phyloP scores from a whole-genome alignment of 179 eudicot species.

The Heliamphora pulchella region DNA sequence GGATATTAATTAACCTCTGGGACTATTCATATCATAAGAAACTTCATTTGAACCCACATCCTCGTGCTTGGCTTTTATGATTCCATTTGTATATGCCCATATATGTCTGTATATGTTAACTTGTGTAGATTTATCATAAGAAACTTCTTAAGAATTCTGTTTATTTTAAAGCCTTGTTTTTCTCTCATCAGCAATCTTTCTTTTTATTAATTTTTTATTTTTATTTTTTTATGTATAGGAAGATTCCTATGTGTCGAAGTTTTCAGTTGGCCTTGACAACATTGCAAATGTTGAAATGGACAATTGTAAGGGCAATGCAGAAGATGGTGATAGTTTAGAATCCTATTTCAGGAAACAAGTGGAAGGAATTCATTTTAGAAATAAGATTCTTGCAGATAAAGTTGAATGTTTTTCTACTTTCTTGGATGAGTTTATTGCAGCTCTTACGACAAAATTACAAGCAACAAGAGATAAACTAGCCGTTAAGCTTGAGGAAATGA shows the following conservation, averaged over 20 bases:
- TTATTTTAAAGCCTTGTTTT: background rate
- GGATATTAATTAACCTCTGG: background rate
- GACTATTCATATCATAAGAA: background rate
- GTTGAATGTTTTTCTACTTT: slow-evolving; percentile 41
- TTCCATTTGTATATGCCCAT: slow-evolving; percentile 8
- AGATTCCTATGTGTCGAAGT: slow-evolving; percentile 28
- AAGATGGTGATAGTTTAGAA: slow-evolving; percentile 40
- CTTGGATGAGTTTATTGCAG: slow-evolving; percentile 52
- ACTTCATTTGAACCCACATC: slow-evolving; percentile 6
- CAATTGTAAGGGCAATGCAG: slow-evolving; percentile 31
- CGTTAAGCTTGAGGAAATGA: slow-evolving; percentile 29
- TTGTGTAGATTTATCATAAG: background rate
- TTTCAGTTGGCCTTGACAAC: slow-evolving; percentile 34
- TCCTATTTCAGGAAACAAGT: slow-evolving; percentile 38
- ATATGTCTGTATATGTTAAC: background rate
- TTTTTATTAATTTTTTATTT: too few relatives aligned
- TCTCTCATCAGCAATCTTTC: slow-evolving; percentile 3
- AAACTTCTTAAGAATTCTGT: background rate
- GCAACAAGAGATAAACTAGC: slow-evolving; percentile 37
- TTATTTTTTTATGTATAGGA: slow-evolving; percentile 34
- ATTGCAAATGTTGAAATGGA: slow-evolving; percentile 28
- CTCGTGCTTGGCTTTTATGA: background rate
- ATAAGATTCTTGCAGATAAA: slow-evolving; percentile 39
- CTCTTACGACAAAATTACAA: slow-evolving; percentile 48
- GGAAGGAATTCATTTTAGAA: slow-evolving; percentile 40